Evolutionary conservation across 345 rosid species (phyloP).

Genomic region (Capsella bursapastoris): DNA sequence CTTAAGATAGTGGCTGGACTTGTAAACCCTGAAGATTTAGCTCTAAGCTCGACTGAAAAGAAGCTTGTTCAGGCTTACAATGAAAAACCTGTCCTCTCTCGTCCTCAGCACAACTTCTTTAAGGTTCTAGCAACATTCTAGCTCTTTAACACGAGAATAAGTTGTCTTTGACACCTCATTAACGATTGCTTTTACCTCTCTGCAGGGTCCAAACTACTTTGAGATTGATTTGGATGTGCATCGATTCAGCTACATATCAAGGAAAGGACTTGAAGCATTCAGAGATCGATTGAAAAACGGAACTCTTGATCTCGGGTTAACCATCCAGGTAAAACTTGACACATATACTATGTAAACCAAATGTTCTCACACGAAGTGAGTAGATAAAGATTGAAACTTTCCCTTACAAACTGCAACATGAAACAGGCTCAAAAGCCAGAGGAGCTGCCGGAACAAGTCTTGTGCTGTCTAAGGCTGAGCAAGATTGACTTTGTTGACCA

Average conservation of each 20-base stretch:
- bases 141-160: constrained; percentile 8
- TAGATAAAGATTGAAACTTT: background rate
- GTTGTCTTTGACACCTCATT: background rate
- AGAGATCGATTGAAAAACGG: constrained; percentile 80
- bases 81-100: constrained; percentile 94
- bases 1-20: constrained; percentile 86
- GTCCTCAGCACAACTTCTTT: constrained; percentile 90
- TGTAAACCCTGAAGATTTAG: constrained; percentile 83
- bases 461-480: constrained; percentile 86
- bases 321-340: constrained; percentile 71
- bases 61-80: constrained; percentile 83
- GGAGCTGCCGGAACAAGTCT: constrained; percentile 80
- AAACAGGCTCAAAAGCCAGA: constrained; percentile 92
- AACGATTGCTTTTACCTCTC: background rate
- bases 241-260: constrained; percentile 87
- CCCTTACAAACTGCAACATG: constrained; percentile 1
- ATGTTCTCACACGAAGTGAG: background rate
- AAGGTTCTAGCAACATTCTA: constrained; percentile 45
- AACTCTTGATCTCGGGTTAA: constrained; percentile 76
- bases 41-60: constrained; percentile 76
- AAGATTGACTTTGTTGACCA: constrained; percentile 78
- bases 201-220: constrained; percentile 85
- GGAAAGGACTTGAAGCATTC: constrained; percentile 92
- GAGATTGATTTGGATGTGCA: constrained; percentile 96
- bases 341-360: background rate